These are phyloP conservation scores for Colletotrichum spaethianum DNA, from an alignment of 2,329 filamentous ascomycete species.

Conservation along the genomic window DNA sequence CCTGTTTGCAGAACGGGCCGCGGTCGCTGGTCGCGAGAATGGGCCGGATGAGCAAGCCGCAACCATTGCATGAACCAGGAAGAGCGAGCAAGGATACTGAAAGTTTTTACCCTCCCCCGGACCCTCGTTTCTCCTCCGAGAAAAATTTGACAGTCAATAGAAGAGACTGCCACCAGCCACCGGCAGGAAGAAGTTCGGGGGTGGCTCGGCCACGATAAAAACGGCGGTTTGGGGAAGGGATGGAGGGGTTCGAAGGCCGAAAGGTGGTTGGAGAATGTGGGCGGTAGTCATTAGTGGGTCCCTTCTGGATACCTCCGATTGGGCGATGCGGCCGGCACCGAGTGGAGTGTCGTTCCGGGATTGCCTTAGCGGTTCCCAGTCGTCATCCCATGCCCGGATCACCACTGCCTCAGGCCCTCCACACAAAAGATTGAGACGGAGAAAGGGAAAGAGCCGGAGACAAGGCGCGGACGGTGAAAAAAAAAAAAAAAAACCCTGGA, in stretches of 20 bases:
- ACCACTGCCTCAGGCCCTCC: slow-evolving; percentile 16
- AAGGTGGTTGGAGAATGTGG: slow-evolving; percentile 38
- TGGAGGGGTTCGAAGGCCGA: slow-evolving; percentile 18
- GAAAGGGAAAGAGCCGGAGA: background rate
- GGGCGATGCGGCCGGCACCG: slow-evolving; percentile 21
- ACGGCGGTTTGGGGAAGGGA: slow-evolving; percentile 7
- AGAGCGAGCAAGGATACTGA: slow-evolving; percentile 10
- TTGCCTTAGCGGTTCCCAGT: slow-evolving; percentile 18
- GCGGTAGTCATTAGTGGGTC: slow-evolving; percentile 13
- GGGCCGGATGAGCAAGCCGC: slow-evolving; percentile 23
- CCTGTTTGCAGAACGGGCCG: slow-evolving; percentile 31
- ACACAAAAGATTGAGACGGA: background rate
- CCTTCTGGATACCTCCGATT: slow-evolving; percentile 33
- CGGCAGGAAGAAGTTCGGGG: slow-evolving; percentile 1
- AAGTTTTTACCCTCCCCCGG: background rate
- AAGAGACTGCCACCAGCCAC: slow-evolving; percentile 14
- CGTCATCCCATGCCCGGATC: slow-evolving; percentile 33
- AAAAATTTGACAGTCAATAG: slow-evolving; percentile 15
- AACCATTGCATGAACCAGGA: slow-evolving; percentile 9
- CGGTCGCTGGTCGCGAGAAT: slow-evolving; percentile 27
- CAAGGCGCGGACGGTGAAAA: slow-evolving; percentile 18
- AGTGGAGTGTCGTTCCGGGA: slow-evolving; percentile 34
- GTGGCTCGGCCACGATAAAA: slow-evolving; percentile 20
- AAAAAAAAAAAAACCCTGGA: background rate
- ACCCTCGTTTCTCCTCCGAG: background rate